A percentile compares a stretch with the other conserved stretches of the same genome.
phyloP scores from a whole-genome alignment of 2,329 filamentous ascomycete genomes.

The Fusarium nelsonii region DNA sequence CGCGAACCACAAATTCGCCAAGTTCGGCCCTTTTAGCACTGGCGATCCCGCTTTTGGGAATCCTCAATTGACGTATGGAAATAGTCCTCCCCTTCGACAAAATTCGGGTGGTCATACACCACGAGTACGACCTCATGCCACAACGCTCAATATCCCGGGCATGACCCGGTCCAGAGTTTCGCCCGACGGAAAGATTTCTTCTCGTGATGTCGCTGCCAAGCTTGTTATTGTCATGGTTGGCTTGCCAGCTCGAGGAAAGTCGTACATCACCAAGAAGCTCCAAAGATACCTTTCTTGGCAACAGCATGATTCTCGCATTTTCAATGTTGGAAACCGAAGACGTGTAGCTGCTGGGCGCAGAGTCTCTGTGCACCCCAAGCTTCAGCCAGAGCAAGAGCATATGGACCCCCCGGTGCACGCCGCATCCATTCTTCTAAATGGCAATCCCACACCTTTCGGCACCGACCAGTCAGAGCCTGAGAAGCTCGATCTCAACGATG shows the following conservation, averaged over 20 bases:
- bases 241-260: constrained; percentile 93
- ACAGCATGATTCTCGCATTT: constrained; percentile 94
- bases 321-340: constrained; percentile 95
- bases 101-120: constrained; percentile 84
- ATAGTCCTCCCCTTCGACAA: constrained; percentile 75
- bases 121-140: constrained; percentile 83
- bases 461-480: constrained; percentile 55
- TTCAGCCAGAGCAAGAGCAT: constrained; percentile 52
- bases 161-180: constrained; percentile 96
- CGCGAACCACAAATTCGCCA: constrained; percentile 40
- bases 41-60: constrained; percentile 32
- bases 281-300: constrained; percentile 96
- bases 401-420: constrained; percentile 64
- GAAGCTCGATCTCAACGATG: constrained; percentile 52
- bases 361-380: constrained; percentile 51
- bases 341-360: constrained; percentile 78
- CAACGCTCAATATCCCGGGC: constrained; percentile 95
- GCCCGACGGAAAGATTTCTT: constrained; percentile 92
- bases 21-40: constrained; percentile 42
- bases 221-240: constrained; percentile 99
- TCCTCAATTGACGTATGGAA: constrained; percentile 39
- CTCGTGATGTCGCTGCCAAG: constrained; percentile 95
- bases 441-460: constrained; percentile 55
- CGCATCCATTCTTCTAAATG: constrained; percentile 70
- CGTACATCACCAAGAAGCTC: constrained; percentile 98